Conservation (phyloP, 2,329 filamentous ascomycete species). For the Myriosclerotinia curreyana region DNA sequence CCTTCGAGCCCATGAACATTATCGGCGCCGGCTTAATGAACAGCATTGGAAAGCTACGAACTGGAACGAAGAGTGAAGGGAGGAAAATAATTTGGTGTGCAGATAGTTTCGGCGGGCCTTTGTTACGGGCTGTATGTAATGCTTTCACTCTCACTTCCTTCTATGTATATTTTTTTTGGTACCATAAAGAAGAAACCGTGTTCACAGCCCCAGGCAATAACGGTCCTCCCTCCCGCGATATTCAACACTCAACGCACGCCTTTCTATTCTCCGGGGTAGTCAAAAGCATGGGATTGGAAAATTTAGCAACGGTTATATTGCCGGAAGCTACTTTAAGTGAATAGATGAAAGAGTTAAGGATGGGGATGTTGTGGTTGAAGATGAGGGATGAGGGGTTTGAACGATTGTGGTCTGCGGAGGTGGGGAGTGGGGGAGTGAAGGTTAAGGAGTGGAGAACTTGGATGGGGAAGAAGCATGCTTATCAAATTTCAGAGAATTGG, state of each 20-base stretch:
- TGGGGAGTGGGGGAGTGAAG: neutral
- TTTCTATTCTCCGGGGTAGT: conserved; percentile 13
- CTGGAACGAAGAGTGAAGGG: neutral
- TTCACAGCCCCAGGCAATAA: neutral
- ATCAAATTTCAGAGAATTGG: no score
- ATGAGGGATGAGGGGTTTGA: conserved; percentile 7
- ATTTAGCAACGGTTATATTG: neutral
- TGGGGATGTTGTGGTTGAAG: conserved; percentile 8
- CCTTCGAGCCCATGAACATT: neutral
- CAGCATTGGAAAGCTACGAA: neutral
- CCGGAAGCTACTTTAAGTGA: conserved; percentile 2
- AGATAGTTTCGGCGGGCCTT: conserved; percentile 18
- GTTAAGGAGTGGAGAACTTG: neutral
- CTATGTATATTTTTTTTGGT: neutral
- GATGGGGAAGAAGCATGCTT: no score
- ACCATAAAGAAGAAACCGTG: neutral
- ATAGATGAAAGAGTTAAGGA: conserved; percentile 10
- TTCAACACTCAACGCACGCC: conserved; percentile 6
- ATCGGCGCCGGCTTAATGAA: neutral
- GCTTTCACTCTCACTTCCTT: neutral
- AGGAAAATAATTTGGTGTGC: conserved; percentile 18
- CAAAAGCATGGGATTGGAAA: conserved; percentile 16
- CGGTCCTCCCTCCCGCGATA: neutral
- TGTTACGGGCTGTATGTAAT: conserved; percentile 11
- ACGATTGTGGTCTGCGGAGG: conserved; percentile 6